Percentiles rank a stretch among this genome's conserved stretches.
Evolutionary conservation across 177 flowering plant genomes (phyloP).

Genomic region (Vitis hybrid): DNA sequence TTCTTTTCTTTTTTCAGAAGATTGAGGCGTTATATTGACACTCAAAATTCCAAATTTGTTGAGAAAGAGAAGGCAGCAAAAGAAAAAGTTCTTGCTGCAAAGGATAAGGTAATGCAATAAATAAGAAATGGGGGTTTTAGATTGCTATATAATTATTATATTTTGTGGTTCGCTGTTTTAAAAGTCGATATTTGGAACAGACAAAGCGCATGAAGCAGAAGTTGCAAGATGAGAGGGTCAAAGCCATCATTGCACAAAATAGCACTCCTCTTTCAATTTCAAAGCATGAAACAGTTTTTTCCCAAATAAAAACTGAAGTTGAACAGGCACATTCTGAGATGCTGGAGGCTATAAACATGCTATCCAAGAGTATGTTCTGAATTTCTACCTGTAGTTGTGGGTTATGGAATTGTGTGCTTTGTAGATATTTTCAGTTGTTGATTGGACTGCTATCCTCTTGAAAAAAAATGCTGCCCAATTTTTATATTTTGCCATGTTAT

Average conservation of each 20-base stretch:
- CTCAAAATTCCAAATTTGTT: constrained; percentile 29
- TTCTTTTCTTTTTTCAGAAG: constrained; percentile 29
- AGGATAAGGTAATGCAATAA: constrained; percentile 41
- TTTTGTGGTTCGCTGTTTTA: neutral
- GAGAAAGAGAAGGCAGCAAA: constrained; percentile 42
- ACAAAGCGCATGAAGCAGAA: constrained; percentile 45
- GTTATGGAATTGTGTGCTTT: no score
- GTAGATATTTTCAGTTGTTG: no score
- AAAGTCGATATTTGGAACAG: constrained; percentile 26
- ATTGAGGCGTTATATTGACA: constrained; percentile 56
- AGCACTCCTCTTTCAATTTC: constrained; percentile 46
- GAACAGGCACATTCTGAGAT: constrained; percentile 48
- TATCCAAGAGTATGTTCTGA: constrained; percentile 45
- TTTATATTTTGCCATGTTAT: no score
- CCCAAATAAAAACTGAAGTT: constrained; percentile 42
- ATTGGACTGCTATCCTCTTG: no score
- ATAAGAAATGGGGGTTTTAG: neutral
- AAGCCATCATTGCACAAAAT: constrained; percentile 35
- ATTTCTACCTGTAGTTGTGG: neutral
- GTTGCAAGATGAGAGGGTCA: constrained; percentile 51
- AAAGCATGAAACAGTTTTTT: constrained; percentile 54
- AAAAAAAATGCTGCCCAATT: no score
- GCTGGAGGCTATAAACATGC: constrained; percentile 35
- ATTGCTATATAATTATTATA: neutral
- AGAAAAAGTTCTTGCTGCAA: constrained; percentile 50